Base-by-base conservation (phyloP, 164 flowering plant species). In the Dillenia suffruticosa region DNA sequence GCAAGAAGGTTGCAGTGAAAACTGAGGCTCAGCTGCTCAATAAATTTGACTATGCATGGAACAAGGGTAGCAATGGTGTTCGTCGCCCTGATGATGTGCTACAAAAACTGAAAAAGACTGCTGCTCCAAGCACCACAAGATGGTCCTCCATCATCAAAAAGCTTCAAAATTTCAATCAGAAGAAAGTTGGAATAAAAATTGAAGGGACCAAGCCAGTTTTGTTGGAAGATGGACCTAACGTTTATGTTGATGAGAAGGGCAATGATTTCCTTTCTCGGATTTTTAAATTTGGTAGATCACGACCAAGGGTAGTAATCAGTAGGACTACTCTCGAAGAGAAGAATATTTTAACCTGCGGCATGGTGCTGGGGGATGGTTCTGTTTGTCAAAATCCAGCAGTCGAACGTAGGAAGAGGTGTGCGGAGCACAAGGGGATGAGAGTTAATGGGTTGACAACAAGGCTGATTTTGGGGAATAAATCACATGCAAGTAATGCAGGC, bases 41-140 rank as follows among this genome's bases (percentile, higher is more conserved):
- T 9, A 72, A 45, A 52, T 88, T 86, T 72, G 93, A 88, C 70
- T 88, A 86, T 73, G 93, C 91, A 50, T 91, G 97, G 97, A 91
- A 90, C 66, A 84, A 76, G 76, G 88, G 74, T 17, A 67, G 77
- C 11, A 91, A 91, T 71, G 89, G 87, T 32, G 26, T 69, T 26
- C 85, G 93, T 5, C 93, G 97, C 53, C 80, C 72, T 10, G 54
- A 76, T 70, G 93, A 88, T 58, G 56, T 91, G 65, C 71, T 76
- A 24, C 24, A 61, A 51, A 89, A 83, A 64, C 82, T 94, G 8
- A 71, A 85, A 9, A 67, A 71, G 56, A 16, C 51, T 46, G 22
- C 22, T 19, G 49, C 69, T 70, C 67, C 82, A 54, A 64, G 55
- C 46, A 59, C 71, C 26, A 40, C 40, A 48, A 63, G 9, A 11